phyloP scores from a whole-genome alignment of 2,329 filamentous ascomycete genomes.

The Tolypocladium sp. region DNA sequence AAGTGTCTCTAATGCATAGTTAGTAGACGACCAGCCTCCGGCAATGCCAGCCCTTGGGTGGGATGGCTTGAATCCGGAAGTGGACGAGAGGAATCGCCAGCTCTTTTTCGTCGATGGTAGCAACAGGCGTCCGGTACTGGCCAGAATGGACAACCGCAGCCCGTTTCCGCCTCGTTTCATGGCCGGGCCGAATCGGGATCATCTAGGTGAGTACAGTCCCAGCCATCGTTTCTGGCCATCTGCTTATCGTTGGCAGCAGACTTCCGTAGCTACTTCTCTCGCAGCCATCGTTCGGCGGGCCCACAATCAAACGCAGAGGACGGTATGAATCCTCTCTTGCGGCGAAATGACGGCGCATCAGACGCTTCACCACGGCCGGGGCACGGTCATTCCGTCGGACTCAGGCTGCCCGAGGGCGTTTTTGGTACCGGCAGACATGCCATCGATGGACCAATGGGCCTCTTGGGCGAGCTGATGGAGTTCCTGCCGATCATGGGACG shows the following conservation, averaged over 20 bases:
- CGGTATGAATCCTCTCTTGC: constrained; percentile 77
- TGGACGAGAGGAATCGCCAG: constrained; percentile 37
- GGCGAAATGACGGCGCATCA: constrained; percentile 42
- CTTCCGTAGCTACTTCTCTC: constrained; percentile 39
- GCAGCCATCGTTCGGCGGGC: constrained; percentile 43
- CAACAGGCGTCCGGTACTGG: constrained; percentile 21
- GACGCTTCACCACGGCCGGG: constrained; percentile 39
- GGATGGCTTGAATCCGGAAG: constrained; percentile 45
- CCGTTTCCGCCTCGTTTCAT: constrained; percentile 50
- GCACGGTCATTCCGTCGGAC: constrained; percentile 44
- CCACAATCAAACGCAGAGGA: constrained; percentile 60
- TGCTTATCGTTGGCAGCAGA: constrained; percentile 18
- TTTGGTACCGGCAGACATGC: constrained; percentile 28
- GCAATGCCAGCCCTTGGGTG: constrained; percentile 44
- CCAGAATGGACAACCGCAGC: constrained; percentile 35
- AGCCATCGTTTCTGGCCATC: background rate
- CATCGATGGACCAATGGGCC: constrained; percentile 41
- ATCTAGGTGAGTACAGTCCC: constrained; percentile 29
- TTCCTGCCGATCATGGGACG: constrained; percentile 38
- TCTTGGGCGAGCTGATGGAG: constrained; percentile 48
- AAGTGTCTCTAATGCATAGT: background rate
- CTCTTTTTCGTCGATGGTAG: constrained; percentile 43
- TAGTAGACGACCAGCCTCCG: constrained; percentile 12
- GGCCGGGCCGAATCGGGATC: constrained; percentile 45
- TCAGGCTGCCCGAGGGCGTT: constrained; percentile 37